Evolutionary conservation across 306 rosid genomes (phyloP).

Genomic region (Castanopsis chinensis): DNA sequence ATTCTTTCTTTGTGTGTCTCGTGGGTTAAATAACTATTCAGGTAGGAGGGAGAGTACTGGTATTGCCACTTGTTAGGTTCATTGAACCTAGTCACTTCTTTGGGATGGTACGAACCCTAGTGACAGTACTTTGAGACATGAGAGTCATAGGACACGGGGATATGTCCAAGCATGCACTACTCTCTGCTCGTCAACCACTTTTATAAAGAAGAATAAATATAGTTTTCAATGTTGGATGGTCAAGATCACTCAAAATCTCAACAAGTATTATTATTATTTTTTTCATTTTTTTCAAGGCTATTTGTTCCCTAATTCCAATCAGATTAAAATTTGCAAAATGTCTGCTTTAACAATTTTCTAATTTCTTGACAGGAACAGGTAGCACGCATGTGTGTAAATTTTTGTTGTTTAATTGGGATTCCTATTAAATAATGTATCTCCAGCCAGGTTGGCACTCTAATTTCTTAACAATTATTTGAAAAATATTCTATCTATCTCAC

Average conservation of each 20-base stretch:
- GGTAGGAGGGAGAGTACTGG: not conserved
- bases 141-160: constrained; percentile 1
- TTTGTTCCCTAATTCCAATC: too few species aligned
- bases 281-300: too few species aligned
- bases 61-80: constrained; percentile 10
- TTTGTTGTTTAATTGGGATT: too few species aligned
- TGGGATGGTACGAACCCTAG: not conserved
- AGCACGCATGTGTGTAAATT: too few species aligned
- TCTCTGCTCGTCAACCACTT: not conserved
- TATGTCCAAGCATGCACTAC: constrained; percentile 16
- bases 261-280: too few species aligned
- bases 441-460: too few species aligned
- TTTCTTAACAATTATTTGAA: too few species aligned
- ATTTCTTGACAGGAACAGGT: too few species aligned
- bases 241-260: not conserved
- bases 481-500: too few species aligned
- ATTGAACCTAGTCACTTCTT: constrained; percentile 51
- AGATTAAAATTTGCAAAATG: too few species aligned
- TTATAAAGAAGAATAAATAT: not conserved
- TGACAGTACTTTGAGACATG: not conserved
- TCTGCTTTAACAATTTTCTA: too few species aligned
- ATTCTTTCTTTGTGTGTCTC: not conserved
- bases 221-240: not conserved
- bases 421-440: too few species aligned
- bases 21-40: constrained; percentile 15